Base-by-base conservation (phyloP, 2,329 filamentous ascomycete genomes). In the Fusarium incarnatum region DNA sequence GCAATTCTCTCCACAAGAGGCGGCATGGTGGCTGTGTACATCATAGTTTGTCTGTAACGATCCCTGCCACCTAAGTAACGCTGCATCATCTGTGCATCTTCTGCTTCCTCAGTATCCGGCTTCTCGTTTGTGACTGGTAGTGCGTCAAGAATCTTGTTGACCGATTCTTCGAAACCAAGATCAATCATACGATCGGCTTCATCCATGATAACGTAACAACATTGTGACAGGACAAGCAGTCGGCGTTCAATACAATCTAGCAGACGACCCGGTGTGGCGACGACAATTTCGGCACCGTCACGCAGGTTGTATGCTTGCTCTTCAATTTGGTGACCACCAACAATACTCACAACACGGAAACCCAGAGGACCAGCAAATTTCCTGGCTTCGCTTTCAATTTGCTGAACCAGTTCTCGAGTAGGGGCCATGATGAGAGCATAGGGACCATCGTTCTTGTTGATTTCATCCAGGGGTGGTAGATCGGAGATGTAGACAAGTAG, bases 21-120 rank as follows among this genome's bases (percentile, higher is more conserved):
- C 3, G 96, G 94, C 96, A 99, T 99, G 28, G 96, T 99, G 56
- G 96, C 96, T 71, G 96, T 98, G 88, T 98, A 99, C 96, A 99
- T 99, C 96, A 99, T 99, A 0, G 96, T 99, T 81, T 99, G 95
- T 63, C 96, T 87, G 83, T 98, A 98, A 23, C 92, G 88, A 75
- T 94, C 91, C 72, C 89, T 89, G 20, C 89, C 89, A 56, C 91
- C 90, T 3, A 97, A 83, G 75, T 92, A 92, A 61, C 89, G 87
- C 74, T 90, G 91, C 95, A 98, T 98, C n/a, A 91, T 89, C 60
- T 87, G 84, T 0, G 92, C 85, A 77, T 98, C 88, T 80, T 99
- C 96, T 8, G 96, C 96, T 56, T 93, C 93, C 15, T 98, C 95
- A 0, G 89, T 92, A 80, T 99, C 96, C 1, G 96, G 96, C 80